These are phyloP conservation scores for Plenodomus lindquistii DNA, from an alignment of 2,329 filamentous ascomycete genomes.

Conservation along the genomic window DNA sequence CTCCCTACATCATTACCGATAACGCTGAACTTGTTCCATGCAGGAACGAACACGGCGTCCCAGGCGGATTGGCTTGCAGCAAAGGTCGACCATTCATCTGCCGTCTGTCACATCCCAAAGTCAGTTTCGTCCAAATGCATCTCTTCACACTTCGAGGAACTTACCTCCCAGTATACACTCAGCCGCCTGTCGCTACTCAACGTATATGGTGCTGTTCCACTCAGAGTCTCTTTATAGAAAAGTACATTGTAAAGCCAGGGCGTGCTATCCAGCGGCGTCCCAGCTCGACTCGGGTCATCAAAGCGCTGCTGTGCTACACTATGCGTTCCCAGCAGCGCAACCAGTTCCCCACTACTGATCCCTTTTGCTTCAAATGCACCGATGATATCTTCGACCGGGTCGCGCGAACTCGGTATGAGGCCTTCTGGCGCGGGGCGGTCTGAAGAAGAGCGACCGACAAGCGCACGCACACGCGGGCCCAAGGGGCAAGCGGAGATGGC, in stretches of 20 bases:
- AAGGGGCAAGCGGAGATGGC: slow-evolving; percentile 29
- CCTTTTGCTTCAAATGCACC: slow-evolving; percentile 32
- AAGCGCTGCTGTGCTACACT: slow-evolving; percentile 29
- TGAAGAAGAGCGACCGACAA: slow-evolving; percentile 29
- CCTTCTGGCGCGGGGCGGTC: slow-evolving; percentile 14
- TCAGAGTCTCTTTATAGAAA: slow-evolving; percentile 35
- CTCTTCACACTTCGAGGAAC: background rate
- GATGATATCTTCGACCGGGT: slow-evolving; percentile 20
- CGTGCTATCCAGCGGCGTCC: slow-evolving; percentile 33
- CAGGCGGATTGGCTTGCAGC: slow-evolving; percentile 18
- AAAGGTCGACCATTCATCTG: slow-evolving; percentile 19
- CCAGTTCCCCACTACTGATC: slow-evolving; percentile 33
- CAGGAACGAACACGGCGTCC: slow-evolving; percentile 23
- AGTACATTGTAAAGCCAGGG: slow-evolving; percentile 31
- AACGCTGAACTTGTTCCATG: slow-evolving; percentile 25
- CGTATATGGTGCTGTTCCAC: slow-evolving; percentile 29
- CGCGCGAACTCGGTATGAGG: slow-evolving; percentile 17
- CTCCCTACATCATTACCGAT: slow-evolving; percentile 25
- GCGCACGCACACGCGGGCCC: slow-evolving; percentile 22
- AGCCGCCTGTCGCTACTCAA: slow-evolving; percentile 25
- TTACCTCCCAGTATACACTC: slow-evolving; percentile 23
- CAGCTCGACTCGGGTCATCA: slow-evolving; percentile 27
- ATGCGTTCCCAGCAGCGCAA: slow-evolving; percentile 41
- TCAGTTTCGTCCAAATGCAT: background rate
- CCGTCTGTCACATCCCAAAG: slow-evolving; percentile 15